Base-by-base conservation (phyloP, 2,329 filamentous ascomycete genomes). In the Colletotrichum tabaci region DNA sequence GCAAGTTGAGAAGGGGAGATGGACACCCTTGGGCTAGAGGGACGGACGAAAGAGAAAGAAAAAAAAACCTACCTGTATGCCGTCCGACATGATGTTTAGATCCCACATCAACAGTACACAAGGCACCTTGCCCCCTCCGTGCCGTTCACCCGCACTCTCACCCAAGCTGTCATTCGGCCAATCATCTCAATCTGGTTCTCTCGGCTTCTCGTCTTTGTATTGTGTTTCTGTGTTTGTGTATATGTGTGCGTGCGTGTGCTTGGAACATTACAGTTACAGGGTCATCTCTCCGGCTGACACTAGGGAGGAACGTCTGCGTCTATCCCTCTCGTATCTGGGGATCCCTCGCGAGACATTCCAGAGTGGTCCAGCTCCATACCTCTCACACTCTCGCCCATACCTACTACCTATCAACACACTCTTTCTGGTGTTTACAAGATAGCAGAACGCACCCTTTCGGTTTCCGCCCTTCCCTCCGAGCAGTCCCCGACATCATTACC, bases 321-420 rank as follows among this genome's bases (percentile, higher is more conserved):
- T 63, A 72, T 72, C 69, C 69, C 69, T 72, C 64, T 71, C 64
- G 67, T 71, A 67, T 64, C 69, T 72, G 55, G 46, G 62, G 38
- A 55, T 69, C 69, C 53, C 66, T 49, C 47, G 44, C 68, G 60
- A 72, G 47, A 72, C 69, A 72, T 72, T 72, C 65, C 69, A 69
- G 53, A 64, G 38, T 23, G 44, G 23, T 16, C 16, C 50, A 61
- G 30, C 52, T 72, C 42, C 69, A 64, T 69, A 68, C 46, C 69
- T 64, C 53, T 40, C 50, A 23, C 47, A 23, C 47, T 18, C 67
- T 56, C 50, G n/a, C 53, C 35, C 50, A 56, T 61, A 67, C 52
- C 23, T 38, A 38, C 50, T 38, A 38, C 23, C 42, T 13, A 67
- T 67, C 46, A 44, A 44, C 63, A 61, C 52, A 66, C 60, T 42